phyloP scores from a whole-genome alignment of 352 stramenopile genomes.

The Pythium coloratum region DNA sequence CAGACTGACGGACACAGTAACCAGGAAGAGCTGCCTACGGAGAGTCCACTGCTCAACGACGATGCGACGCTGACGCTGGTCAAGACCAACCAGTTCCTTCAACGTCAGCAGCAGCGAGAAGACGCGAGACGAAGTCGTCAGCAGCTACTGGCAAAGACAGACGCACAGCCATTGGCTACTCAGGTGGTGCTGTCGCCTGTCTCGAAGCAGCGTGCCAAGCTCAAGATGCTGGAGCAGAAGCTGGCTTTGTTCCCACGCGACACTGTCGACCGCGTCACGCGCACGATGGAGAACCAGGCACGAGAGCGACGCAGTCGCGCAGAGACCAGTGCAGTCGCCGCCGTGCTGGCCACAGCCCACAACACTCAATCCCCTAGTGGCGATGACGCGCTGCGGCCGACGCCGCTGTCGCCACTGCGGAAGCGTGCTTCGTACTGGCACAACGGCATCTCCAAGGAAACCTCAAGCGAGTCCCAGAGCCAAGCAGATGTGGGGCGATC shows the following conservation, averaged over 20 bases:
- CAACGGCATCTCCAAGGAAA: slow-evolving; percentile 53
- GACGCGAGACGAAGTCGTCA: background rate
- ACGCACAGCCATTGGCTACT: background rate
- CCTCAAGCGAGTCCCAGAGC: background rate
- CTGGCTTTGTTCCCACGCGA: slow-evolving; percentile 51
- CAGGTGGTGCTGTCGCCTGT: slow-evolving; percentile 33
- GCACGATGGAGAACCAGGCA: slow-evolving; percentile 16
- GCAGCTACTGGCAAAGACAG: background rate
- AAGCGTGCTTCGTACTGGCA: slow-evolving; percentile 50
- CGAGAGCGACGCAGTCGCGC: background rate
- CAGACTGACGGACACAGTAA: slow-evolving; percentile 12
- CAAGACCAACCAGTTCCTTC: slow-evolving; percentile 13
- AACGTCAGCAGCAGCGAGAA: slow-evolving; percentile 12
- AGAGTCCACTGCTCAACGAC: background rate
- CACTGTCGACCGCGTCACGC: slow-evolving; percentile 42
- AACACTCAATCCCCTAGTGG: background rate
- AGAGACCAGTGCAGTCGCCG: background rate
- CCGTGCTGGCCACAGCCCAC: background rate
- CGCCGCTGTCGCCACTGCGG: slow-evolving; percentile 51
- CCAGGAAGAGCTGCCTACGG: background rate
- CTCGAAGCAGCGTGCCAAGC: slow-evolving; percentile 49
- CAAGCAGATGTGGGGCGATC: no score
- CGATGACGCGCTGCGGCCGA: slow-evolving; percentile 13
- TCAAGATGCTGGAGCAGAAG: slow-evolving; percentile 55
- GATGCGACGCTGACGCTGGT: slow-evolving; percentile 8